Percentiles rank a stretch among this genome's conserved stretches.
These are phyloP conservation scores for Coemansia sp. DNA, from an alignment of 192 early-diverging fungal species.

Conservation along the genomic window DNA sequence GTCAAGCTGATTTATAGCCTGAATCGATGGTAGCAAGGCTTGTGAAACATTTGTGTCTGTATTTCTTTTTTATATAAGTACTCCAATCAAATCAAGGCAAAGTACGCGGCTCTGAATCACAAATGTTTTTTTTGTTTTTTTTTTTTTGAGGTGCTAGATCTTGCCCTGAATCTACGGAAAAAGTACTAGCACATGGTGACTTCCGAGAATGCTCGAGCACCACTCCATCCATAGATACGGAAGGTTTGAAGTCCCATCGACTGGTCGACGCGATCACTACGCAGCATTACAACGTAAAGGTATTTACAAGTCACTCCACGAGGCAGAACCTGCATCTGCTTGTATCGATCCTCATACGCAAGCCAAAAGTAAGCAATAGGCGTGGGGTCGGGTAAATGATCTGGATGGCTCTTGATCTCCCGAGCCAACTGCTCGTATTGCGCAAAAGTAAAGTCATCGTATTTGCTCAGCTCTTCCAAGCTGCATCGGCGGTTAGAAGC, in stretches of 20 bases:
- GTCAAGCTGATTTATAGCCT: not conserved
- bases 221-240: constrained; percentile 43
- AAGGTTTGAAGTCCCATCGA: constrained; percentile 31
- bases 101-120: no score
- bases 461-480: constrained; percentile 32
- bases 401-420: not conserved
- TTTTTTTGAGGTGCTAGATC: no score
- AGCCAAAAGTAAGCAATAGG: constrained; percentile 56
- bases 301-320: constrained; percentile 42
- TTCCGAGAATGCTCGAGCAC: constrained; percentile 36
- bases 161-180: no score
- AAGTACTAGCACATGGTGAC: constrained; percentile 23
- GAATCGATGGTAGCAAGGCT: no score
- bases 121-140: no score
- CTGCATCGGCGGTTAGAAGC: constrained; percentile 34
- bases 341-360: constrained; percentile 37
- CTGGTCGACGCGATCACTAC: constrained; percentile 8
- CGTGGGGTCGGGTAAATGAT: constrained; percentile 17
- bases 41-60: no score
- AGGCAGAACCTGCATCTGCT: constrained; percentile 39
- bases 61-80: no score
- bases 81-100: no score
- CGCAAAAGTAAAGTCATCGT: constrained; percentile 49
- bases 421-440: constrained; percentile 40
- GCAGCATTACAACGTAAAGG: constrained; percentile 47